phyloP scores from a whole-genome alignment of 1,284 basidiomycete species.

The Rhodotorula sp. region DNA sequence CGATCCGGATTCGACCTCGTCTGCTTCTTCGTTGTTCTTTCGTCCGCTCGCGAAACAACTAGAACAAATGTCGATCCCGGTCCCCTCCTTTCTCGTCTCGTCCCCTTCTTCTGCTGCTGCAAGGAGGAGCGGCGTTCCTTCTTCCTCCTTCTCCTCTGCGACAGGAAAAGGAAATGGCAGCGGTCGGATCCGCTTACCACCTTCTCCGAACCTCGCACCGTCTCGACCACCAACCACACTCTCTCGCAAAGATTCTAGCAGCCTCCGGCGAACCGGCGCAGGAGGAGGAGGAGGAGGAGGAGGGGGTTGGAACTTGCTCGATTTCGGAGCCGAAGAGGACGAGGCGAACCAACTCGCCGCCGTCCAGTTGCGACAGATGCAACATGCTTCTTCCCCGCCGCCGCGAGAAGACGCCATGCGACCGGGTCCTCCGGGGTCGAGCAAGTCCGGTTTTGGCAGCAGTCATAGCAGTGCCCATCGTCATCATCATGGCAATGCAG shows the following conservation, averaged over 20 bases:
- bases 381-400: neutral
- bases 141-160: neutral
- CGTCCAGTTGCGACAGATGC: neutral
- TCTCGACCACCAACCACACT: conserved; percentile 4
- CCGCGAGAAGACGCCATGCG: too few species aligned
- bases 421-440: too few species aligned
- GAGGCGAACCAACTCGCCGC: conserved; percentile 5
- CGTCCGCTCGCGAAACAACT: conserved; percentile 18
- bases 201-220: neutral
- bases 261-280: neutral
- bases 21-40: conserved; percentile 11
- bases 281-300: neutral
- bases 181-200: neutral
- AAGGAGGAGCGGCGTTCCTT: conserved; percentile 1
- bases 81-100: conserved; percentile 3
- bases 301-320: conserved; percentile 21
- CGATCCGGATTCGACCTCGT: neutral
- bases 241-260: neutral
- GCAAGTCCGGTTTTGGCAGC: too few species aligned
- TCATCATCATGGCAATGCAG: too few species aligned
- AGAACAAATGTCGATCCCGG: neutral
- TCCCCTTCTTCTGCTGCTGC: conserved; percentile 5
- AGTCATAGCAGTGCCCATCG: too few species aligned
- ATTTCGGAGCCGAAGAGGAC: conserved; percentile 37
- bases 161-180: neutral